These are phyloP conservation scores for Umbilicus rupestris DNA, from an alignment of 164 flowering plant genomes.

Conservation along the genomic window DNA sequence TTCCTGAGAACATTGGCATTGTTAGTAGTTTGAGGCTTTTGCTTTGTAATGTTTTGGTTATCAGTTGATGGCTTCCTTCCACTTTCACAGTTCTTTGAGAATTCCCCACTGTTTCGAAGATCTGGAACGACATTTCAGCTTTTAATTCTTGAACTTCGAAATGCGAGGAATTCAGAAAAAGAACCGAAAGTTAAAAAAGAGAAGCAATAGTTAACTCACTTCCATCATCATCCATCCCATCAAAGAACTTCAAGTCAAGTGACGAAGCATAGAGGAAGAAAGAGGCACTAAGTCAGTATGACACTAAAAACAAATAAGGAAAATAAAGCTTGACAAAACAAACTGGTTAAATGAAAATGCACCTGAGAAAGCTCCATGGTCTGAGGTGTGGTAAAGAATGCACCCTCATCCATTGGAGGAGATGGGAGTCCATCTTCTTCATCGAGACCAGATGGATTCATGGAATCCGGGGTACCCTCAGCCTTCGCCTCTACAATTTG, in stretches of 20 bases:
- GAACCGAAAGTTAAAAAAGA: constrained; percentile 17
- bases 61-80: constrained; percentile 30
- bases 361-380: constrained; percentile 74
- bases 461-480: constrained; percentile 71
- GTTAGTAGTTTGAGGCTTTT: constrained; percentile 19
- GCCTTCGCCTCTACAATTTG: constrained; percentile 8
- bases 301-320: constrained; percentile 16
- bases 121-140: constrained; percentile 41
- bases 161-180: constrained; percentile 17
- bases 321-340: neutral
- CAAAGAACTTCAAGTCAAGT: constrained; percentile 56
- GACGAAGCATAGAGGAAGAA: neutral
- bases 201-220: constrained; percentile 50
- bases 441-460: constrained; percentile 63
- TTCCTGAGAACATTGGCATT: constrained; percentile 18
- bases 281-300: constrained; percentile 13
- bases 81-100: constrained; percentile 35
- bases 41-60: constrained; percentile 19
- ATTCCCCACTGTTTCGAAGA: constrained; percentile 50
- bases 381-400: constrained; percentile 47
- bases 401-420: constrained; percentile 75
- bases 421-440: constrained; percentile 59
- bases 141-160: constrained; percentile 15
- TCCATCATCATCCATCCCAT: constrained; percentile 94
- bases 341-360: constrained; percentile 8